Percentiles rank a stretch among this genome's conserved stretches.
Evolutionary conservation across 441 rosid species (phyloP).

Genomic region (Gossypium gossypioides): DNA sequence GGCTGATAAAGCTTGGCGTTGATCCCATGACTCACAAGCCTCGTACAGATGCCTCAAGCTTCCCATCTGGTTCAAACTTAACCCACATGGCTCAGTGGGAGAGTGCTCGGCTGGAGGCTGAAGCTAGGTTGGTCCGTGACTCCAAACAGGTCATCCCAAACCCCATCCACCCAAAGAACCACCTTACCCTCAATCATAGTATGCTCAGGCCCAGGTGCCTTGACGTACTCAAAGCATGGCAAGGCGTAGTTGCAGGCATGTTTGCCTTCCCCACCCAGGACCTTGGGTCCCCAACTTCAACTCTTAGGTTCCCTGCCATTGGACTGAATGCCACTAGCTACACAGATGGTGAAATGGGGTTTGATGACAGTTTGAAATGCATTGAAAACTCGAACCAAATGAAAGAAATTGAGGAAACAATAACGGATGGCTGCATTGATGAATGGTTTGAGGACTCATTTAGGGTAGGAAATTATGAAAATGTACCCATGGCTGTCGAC

Average conservation of each 20-base stretch:
- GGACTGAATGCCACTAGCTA: neutral
- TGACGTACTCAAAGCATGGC: conserved; percentile 37
- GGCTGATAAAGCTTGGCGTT: conserved; percentile 36
- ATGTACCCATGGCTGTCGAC: neutral
- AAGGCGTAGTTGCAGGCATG: conserved; percentile 22
- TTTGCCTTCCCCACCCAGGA: conserved; percentile 11
- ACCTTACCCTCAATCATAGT: neutral
- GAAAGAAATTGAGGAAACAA: neutral
- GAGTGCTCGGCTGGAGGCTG: conserved; percentile 41
- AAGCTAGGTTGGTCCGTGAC: conserved; percentile 36
- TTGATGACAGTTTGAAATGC: neutral
- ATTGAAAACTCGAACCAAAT: conserved; percentile 2
- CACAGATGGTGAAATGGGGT: neutral
- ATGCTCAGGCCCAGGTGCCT: conserved; percentile 24
- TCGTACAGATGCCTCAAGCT: conserved; percentile 16
- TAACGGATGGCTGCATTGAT: neutral
- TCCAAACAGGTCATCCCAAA: conserved; percentile 21
- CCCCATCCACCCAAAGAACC: conserved; percentile 4
- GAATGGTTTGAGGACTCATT: conserved; percentile 4
- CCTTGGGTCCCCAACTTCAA: conserved; percentile 34
- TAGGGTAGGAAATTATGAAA: neutral
- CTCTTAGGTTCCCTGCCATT: neutral
- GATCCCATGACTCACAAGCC: conserved; percentile 49
- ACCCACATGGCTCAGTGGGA: conserved; percentile 55
- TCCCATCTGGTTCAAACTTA: conserved; percentile 24